These are phyloP conservation scores for Melocanna baccifera DNA, from an alignment of 176 grass and related monocot species.

Conservation along the genomic window DNA sequence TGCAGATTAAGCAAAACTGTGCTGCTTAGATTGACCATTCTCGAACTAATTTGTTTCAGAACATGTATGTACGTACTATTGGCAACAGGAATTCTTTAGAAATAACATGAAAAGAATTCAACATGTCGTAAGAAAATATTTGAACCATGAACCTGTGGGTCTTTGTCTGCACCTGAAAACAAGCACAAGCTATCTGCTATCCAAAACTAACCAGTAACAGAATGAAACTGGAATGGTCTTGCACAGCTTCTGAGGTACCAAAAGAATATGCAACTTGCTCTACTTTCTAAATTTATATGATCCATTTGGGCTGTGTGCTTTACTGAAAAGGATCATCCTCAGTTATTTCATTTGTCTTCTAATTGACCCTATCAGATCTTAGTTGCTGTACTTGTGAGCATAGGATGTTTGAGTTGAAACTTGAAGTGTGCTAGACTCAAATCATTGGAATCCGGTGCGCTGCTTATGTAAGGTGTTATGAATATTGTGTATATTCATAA, in stretches of 20 bases:
- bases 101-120: neutral
- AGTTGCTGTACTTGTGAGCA: neutral
- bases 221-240: constrained; percentile 19
- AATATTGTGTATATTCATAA: too few relatives aligned
- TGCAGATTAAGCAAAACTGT: neutral
- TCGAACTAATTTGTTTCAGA: neutral
- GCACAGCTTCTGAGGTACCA: neutral
- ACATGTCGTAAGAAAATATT: constrained; percentile 3
- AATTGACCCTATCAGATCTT: neutral
- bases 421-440: neutral
- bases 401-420: neutral
- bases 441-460: neutral
- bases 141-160: constrained; percentile 27
- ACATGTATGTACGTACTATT: constrained; percentile 21
- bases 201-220: neutral
- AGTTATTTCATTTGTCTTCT: constrained; percentile 2
- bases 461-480: neutral
- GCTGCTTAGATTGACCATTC: neutral
- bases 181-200: constrained; percentile 20
- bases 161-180: constrained; percentile 36
- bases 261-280: neutral
- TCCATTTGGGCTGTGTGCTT: neutral
- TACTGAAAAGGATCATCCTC: neutral
- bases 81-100: constrained; percentile 7
- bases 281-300: neutral